phyloP scores from a whole-genome alignment of 1,284 basidiomycete species.

The Moesziomyces sp. region DNA sequence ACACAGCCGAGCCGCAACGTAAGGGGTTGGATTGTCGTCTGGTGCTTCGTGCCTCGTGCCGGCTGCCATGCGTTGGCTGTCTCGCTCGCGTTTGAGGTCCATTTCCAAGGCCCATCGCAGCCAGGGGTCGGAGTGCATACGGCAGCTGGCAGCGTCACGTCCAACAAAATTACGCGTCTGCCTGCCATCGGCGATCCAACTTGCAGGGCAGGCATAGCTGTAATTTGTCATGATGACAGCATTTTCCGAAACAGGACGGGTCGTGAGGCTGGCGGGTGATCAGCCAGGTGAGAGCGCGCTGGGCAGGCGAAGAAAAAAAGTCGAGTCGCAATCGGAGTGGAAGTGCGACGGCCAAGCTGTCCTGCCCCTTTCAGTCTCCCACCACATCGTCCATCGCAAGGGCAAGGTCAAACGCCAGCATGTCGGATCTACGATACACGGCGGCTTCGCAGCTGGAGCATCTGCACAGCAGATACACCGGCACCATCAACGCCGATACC shows the following conservation, averaged over 20 bases:
- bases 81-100: neutral
- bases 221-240: too few species aligned
- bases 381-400: neutral
- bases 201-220: too few species aligned
- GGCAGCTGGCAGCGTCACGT: slow-evolving; percentile 7
- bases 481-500: slow-evolving; percentile 72
- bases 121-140: slow-evolving; percentile 36
- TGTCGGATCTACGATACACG: slow-evolving; percentile 48
- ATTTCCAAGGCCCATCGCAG: slow-evolving; percentile 3
- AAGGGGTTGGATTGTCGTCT: slow-evolving; percentile 25
- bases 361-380: neutral
- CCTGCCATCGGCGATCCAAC: too few species aligned
- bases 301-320: too few species aligned
- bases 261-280: too few species aligned
- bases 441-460: slow-evolving; percentile 63
- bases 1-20: neutral
- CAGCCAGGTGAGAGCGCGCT: too few species aligned
- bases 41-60: too few species aligned
- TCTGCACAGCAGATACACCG: slow-evolving; percentile 92
- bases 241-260: too few species aligned
- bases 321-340: too few species aligned
- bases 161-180: too few species aligned
- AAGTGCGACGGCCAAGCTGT: too few species aligned
- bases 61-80: too few species aligned
- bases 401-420: slow-evolving; percentile 1